Conservation (phyloP, 1,284 basidiomycete species). For the Acaromyces ingoldii region DNA sequence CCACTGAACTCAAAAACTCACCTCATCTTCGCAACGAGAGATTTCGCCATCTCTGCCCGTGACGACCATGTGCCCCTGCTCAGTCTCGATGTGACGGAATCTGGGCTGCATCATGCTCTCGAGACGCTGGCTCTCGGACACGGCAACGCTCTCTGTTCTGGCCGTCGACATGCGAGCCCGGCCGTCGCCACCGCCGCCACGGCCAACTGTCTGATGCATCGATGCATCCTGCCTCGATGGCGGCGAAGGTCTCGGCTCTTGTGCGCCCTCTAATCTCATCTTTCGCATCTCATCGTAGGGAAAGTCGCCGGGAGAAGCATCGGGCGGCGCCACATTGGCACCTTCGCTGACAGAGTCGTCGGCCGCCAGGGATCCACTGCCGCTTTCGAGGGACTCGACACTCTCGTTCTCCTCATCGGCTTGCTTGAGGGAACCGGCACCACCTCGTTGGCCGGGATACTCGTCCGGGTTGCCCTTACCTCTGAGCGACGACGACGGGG, state of each 20-base stretch:
- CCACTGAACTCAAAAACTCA: slow-evolving; percentile 32
- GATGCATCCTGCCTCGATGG: neutral
- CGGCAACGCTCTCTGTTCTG: neutral
- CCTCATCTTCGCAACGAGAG: slow-evolving; percentile 74
- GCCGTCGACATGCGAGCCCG: neutral
- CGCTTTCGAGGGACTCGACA: neutral
- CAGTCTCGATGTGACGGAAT: slow-evolving; percentile 66
- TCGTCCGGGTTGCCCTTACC: neutral
- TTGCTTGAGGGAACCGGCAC: neutral
- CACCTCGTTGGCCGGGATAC: neutral
- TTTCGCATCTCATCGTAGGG: neutral
- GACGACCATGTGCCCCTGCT: slow-evolving; percentile 68
- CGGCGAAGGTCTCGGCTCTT: neutral
- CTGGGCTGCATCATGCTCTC: slow-evolving; percentile 48
- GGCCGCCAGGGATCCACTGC: neutral
- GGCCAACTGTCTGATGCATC: neutral
- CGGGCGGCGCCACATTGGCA: neutral
- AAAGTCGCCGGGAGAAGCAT: neutral
- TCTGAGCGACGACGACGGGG: neutral
- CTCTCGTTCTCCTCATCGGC: neutral
- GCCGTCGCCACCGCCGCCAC: neutral
- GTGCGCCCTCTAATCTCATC: no score
- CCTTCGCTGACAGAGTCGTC: neutral
- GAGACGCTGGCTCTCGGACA: slow-evolving; percentile 4
- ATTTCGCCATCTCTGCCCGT: slow-evolving; percentile 67